phyloP scores from a whole-genome alignment of 148 eudicot genomes.

The Suaeda aralocaspica region DNA sequence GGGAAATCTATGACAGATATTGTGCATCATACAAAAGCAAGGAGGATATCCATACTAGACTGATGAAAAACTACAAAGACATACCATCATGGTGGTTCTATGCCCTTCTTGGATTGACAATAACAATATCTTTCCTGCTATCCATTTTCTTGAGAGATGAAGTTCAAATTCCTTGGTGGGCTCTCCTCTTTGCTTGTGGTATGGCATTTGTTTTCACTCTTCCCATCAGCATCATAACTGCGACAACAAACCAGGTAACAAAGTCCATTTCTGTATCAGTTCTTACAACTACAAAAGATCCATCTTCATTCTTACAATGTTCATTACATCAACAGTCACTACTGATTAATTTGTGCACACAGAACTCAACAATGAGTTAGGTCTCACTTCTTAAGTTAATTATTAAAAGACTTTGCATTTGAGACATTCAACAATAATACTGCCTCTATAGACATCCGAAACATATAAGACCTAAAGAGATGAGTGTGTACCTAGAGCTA shows the following conservation, averaged over 20 bases:
- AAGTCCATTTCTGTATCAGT: neutral
- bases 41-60: conserved; percentile 79
- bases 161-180: conserved; percentile 99
- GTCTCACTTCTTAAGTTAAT: neutral
- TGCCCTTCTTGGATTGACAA: conserved; percentile 51
- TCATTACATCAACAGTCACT: neutral
- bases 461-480: neutral
- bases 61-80: conserved; percentile 80
- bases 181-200: conserved; percentile 74
- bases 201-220: conserved; percentile 88
- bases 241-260: conserved; percentile 90
- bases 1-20: conserved; percentile 73
- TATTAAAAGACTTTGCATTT: neutral
- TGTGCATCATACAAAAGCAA: conserved; percentile 71
- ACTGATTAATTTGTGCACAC: neutral
- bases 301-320: neutral
- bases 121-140: conserved; percentile 52
- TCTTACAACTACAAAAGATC: neutral
- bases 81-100: conserved; percentile 98
- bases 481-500: too few species aligned
- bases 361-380: neutral
- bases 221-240: conserved; percentile 94
- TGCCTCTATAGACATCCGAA: neutral
- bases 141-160: conserved; percentile 66
- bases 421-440: neutral